These are phyloP conservation scores for Tricholoma furcatifolium DNA, from an alignment of 768 basidiomycete species.

Conservation along the genomic window DNA sequence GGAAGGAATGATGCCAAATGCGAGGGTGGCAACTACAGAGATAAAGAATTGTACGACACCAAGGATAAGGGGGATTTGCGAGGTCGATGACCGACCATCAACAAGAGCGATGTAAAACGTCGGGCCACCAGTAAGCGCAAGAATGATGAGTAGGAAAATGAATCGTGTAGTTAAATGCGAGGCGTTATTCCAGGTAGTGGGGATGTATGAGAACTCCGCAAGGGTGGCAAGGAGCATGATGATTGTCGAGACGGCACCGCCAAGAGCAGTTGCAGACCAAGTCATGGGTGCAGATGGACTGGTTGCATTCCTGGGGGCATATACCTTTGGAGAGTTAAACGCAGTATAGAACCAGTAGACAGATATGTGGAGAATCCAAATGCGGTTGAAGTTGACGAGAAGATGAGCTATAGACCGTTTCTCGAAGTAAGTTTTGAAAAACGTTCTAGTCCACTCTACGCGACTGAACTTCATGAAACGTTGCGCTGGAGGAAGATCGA, in stretches of 20 bases:
- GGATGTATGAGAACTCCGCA: conserved; percentile 95
- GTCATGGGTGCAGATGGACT: conserved; percentile 84
- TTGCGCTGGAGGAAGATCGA: conserved; percentile 89
- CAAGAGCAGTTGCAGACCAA: conserved; percentile 95
- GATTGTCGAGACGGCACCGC: conserved; percentile 87
- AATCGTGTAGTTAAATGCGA: conserved; percentile 94
- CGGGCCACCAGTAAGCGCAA: conserved; percentile 90
- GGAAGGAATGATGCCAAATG: conserved; percentile 89
- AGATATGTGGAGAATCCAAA: conserved; percentile 96
- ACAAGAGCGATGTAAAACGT: conserved; percentile 91
- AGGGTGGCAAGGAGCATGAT: conserved; percentile 95
- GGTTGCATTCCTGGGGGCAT: conserved; percentile 66
- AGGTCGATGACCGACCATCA: conserved; percentile 57
- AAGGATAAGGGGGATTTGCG: conserved; percentile 83
- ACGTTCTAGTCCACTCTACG: conserved; percentile 91
- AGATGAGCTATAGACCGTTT: conserved; percentile 92
- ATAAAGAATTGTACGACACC: conserved; percentile 94
- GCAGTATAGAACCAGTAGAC: conserved; percentile 97
- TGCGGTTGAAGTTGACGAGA: conserved; percentile 97
- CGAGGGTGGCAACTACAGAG: conserved; percentile 77
- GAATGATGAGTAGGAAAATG: conserved; percentile 86
- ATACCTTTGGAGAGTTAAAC: conserved; percentile 94
- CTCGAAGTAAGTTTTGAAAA: conserved; percentile 99
- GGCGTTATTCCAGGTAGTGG: conserved; percentile 98
- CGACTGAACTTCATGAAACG: conserved; percentile 91